Base-by-base conservation (phyloP, 495 filamentous ascomycete genomes). In the Chaetomium fimeti region DNA sequence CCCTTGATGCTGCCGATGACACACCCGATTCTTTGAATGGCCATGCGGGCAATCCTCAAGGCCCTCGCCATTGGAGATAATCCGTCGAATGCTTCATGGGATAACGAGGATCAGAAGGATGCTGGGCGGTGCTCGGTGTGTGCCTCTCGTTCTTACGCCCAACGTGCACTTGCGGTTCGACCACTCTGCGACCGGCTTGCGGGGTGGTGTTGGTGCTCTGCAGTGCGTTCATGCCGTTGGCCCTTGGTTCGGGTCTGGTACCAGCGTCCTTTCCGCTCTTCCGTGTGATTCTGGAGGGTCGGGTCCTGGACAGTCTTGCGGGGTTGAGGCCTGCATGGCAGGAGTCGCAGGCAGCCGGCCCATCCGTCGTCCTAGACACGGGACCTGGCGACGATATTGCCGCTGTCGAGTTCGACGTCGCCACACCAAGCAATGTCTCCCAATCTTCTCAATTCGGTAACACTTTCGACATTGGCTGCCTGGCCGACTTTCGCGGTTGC, bases 401-500 rank as follows among this genome's bases (percentile, higher is more conserved):
- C n/a, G 20, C 43, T 11, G n/a, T 36, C 28, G 24, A 60, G 28
- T n/a, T 1, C 28, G 12, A 13, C 48, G 48, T 28, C 20, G n/a
- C 25, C 20, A 40, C 12, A n/a, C 5, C 16, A 22, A 36, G 27
- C 43, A 43, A 27, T 6, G 22, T 53, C 32, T 36, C 18, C 54
- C 0, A 13, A 56, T 36, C 16, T 25, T 52, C 36, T 22, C 60
- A 45, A 12, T 13, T 43, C 32, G 59, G 8, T 3, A 52, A 22
- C 48, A 24, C 24, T 16, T 28, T 62, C 13, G 32, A 52, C 63
- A 51, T 56, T 51, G 57, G 55, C 42, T 65, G 63, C 57, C 57
- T 65, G 57, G 57, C 20, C 48, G 28, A n/a, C 40, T 7, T 28
- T n/a, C 18, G 60, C 7, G 25, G 51, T 27, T 36, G 20, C 25